phyloP scores from a whole-genome alignment of 495 filamentous ascomycete genomes.

The Chaetomium cochliodes region DNA sequence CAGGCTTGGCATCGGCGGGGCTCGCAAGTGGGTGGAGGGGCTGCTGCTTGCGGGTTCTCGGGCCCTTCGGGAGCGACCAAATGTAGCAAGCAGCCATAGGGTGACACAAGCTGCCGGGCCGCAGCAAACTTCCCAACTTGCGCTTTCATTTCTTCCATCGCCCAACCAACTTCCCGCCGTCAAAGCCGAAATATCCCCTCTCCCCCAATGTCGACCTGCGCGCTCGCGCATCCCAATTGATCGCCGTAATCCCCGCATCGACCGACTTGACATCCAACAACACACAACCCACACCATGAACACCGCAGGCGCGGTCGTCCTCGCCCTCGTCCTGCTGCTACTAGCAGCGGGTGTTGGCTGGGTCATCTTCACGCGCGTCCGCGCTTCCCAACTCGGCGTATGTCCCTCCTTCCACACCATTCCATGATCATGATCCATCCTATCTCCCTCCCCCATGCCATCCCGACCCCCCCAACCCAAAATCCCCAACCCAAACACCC shows the following conservation, averaged over 20 bases:
- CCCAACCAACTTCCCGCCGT: background rate
- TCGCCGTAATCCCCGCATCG: background rate
- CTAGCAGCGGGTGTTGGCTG: constrained; percentile 47
- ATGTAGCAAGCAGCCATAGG: background rate
- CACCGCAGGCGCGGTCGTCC: constrained; percentile 47
- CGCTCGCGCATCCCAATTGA: background rate
- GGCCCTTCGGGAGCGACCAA: constrained; percentile 10
- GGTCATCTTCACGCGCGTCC: constrained; percentile 57
- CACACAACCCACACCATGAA: constrained; percentile 29
- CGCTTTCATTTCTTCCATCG: background rate
- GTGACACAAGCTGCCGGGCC: background rate
- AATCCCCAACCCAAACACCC: background rate
- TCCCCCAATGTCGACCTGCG: background rate
- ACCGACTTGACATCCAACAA: background rate
- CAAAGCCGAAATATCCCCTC: background rate
- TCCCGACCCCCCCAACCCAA: background rate
- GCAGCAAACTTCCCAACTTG: background rate
- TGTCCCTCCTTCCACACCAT: constrained; percentile 21
- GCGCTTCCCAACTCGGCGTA: constrained; percentile 61
- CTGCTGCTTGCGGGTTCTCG: constrained; percentile 8
- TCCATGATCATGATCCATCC: no score
- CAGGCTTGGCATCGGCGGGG: background rate
- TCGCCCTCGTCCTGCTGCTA: constrained; percentile 53
- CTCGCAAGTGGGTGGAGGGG: background rate
- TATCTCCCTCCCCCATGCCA: constrained; percentile 9